Evolutionary conservation across 2,329 filamentous ascomycete species (phyloP).

Genomic region (Ophiostoma ulmi): DNA sequence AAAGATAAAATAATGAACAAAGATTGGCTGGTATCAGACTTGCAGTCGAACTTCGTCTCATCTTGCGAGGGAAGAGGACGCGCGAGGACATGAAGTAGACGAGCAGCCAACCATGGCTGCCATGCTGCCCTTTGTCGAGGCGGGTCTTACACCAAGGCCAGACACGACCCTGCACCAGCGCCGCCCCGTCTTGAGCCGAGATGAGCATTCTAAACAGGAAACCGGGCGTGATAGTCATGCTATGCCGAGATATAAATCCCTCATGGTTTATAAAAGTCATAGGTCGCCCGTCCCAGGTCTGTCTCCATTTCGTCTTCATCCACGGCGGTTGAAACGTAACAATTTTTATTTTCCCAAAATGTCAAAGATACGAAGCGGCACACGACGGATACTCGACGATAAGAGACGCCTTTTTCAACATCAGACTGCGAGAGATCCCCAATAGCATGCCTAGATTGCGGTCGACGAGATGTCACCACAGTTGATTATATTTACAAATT

Average conservation of each 20-base stretch:
- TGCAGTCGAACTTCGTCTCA: neutral
- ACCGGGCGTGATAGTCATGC: neutral
- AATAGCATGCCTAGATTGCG: neutral
- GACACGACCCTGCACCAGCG: neutral
- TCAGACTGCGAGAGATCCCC: neutral
- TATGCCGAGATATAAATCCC: slow-evolving; percentile 11
- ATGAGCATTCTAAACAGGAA: neutral
- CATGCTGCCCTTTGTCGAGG: neutral
- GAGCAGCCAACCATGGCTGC: neutral
- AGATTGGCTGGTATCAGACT: neutral
- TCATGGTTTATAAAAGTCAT: slow-evolving; percentile 17
- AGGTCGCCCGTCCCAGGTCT: neutral
- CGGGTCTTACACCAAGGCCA: neutral
- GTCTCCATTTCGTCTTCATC: neutral
- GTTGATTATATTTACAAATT: neutral
- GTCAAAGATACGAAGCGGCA: slow-evolving; percentile 1
- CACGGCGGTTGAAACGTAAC: slow-evolving; percentile 4
- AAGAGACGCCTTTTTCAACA: neutral
- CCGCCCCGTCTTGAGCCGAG: neutral
- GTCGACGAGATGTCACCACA: neutral
- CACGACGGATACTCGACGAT: slow-evolving; percentile 3
- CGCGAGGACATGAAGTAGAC: slow-evolving; percentile 25
- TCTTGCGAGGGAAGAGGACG: slow-evolving; percentile 12
- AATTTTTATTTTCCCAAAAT: neutral
- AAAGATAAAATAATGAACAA: neutral